Base-by-base conservation (phyloP, 768 basidiomycete genomes). In the Strobilomyces confusus region DNA sequence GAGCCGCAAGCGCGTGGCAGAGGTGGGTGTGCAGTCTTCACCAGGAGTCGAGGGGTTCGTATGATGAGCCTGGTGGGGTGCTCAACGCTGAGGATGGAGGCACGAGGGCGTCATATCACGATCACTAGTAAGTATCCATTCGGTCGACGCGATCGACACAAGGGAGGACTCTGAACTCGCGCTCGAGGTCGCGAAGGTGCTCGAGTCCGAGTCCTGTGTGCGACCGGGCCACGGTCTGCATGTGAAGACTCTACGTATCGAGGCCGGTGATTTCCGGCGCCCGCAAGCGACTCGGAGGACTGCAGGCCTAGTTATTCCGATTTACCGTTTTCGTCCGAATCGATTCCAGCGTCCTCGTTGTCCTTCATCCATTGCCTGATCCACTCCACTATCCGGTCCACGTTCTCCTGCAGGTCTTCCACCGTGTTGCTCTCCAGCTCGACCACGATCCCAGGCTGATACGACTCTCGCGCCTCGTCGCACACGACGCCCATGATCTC, bases 401-500 rank as follows among this genome's bases (percentile, higher is more conserved):
- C 83, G 67, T 98, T 98, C 20, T 82, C 77, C 66, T 97, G 88
- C 36, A 98, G 73, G 61, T 98, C 87, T 37, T 86, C 86, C 46
- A 78, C 82, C 20, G 72, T 78, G 64, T 91, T 87, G 67, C 89
- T 93, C 54, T 78, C 71, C 23, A 98, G 75, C 63, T 91, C 91
- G 17, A 98, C 86, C 23, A 98, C 80, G 57, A 95, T 89, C 68
- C 90, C 86, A n/a, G 78, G 64, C 0, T 86, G 80, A 69, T 98
- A 99, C 0, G 92, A 90, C 36, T 84, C 83, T 41, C 83, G 78
- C 4, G 95, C 95, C 69, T 99, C 97, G 30, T 91, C 87, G 12
- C 89, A 73, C 34, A 97, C 85, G 47, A 94, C 84, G 64, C 90
- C 78, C 94, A 98, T 97, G 65, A 99, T 98, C 74, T 99, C 97